These are phyloP conservation scores for Elymus sibiricus DNA, from an alignment of 176 grass and related monocot species.

Conservation along the genomic window DNA sequence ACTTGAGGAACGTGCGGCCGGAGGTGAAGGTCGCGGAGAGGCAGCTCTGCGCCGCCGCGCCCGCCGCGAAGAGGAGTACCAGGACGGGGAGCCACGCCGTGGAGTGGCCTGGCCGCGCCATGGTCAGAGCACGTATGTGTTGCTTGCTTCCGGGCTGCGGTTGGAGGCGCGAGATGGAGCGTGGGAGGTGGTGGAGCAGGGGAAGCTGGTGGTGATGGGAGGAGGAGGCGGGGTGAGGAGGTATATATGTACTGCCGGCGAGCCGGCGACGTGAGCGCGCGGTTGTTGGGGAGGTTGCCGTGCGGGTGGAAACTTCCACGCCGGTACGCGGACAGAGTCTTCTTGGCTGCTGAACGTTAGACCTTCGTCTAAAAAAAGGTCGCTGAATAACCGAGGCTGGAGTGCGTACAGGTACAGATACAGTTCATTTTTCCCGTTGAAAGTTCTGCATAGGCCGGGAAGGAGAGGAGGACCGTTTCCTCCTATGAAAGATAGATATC, in stretches of 20 bases:
- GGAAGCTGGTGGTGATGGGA: not conserved
- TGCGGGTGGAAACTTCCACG: slow-evolving; percentile 17
- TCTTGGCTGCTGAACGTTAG: not conserved
- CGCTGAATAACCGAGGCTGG: slow-evolving; percentile 16
- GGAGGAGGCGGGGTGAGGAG: not conserved
- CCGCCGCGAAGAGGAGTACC: slow-evolving; percentile 14
- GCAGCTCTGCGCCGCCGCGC: slow-evolving; percentile 50
- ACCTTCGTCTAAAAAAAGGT: not conserved
- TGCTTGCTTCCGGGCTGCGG: not conserved
- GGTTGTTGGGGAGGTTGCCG: slow-evolving; percentile 38
- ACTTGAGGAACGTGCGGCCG: slow-evolving; percentile 38
- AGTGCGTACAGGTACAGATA: not conserved
- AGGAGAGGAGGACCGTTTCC: not conserved
- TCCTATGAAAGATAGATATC: not conserved
- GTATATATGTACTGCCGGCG: slow-evolving; percentile 10
- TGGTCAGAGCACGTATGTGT: not conserved
- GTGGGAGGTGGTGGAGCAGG: not conserved
- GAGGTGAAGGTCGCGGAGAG: slow-evolving; percentile 36
- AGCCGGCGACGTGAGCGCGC: not conserved
- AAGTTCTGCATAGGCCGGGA: not conserved
- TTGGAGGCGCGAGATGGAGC: not conserved
- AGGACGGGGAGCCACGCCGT: slow-evolving; percentile 26
- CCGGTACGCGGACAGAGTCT: slow-evolving; percentile 1
- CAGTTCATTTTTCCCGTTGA: not conserved
- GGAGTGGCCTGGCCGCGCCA: slow-evolving; percentile 30